Evolutionary conservation across 1,139 yeast species (phyloP), one percentile per base, ranked within the genome.

Genomic region (Sugiyamaella japonica): DNA sequence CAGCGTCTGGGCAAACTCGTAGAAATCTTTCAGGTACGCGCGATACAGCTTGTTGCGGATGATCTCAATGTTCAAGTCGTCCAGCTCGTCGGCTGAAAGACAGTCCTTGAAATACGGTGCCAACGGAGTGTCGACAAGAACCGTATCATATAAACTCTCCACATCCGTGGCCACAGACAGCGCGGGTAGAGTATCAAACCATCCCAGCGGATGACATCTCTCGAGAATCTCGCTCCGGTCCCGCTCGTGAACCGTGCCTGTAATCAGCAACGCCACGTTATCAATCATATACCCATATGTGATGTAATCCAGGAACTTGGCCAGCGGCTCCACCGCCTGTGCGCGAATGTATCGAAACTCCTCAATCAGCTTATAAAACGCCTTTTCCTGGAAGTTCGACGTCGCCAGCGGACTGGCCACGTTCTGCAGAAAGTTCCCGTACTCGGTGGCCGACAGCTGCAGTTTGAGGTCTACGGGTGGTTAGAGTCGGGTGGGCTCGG

Each of bases 211-310:
- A 69, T 93, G 96, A 70, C 97, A 89, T 69, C 97, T 85, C 57
- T 83, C 82, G 66, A 93, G 79, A 56, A 93, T 85, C 66, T 93
- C 99, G 48, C 83, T 75, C 68, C 88, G 83, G 71, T 95, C 97
- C 67, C 98, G 82, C 67, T 91, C 96, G 69, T 95, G 99, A 59
- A 93, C 82, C 0, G 99, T 90, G 37, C 99, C 99, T 1, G 98
- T 91, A 66, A 95, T 91, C 86, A 95, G 87, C 66, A 95, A 78
- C 29, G 95, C 89, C 45, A 93, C 97, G 70, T 95, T 95, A 74
- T 95, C 99, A 69, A 95, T 95, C 99, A 95, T 95, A 74, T 95
- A 95, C 10, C 97, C 95, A 70, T 90, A 93, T 46, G 95, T 85
- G 68, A 95, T 89, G 71, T 76, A 95, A 70, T 95, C 96, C 82